Percentiles rank a stretch among this genome's conserved stretches.
Conservation (phyloP, 2,329 filamentous ascomycete species). For the Ophiocordyceps camponoti-saundersi region DNA sequence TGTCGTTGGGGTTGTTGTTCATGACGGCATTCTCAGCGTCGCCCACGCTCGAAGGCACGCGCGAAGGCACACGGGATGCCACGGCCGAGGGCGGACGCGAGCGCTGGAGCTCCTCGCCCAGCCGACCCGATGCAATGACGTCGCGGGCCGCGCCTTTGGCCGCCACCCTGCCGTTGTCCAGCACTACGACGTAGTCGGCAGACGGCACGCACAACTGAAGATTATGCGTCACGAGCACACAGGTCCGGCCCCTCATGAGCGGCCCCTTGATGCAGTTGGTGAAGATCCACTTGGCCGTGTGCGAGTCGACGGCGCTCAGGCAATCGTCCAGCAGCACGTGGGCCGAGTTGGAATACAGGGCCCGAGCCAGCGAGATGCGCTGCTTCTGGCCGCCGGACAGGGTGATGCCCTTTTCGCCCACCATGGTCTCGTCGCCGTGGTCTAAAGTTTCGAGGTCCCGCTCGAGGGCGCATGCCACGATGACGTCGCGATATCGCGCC, state of each 20-base stretch:
- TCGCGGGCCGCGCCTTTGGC: conserved; percentile 62
- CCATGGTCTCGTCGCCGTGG: conserved; percentile 78
- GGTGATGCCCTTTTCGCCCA: conserved; percentile 94
- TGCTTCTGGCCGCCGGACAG: conserved; percentile 96
- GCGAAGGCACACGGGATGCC: conserved; percentile 59
- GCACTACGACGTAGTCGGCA: conserved; percentile 63
- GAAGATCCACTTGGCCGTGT: conserved; percentile 97
- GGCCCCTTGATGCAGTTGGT: conserved; percentile 79
- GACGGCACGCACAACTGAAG: conserved; percentile 70
- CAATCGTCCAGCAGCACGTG: conserved; percentile 91
- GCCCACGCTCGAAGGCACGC: conserved; percentile 58
- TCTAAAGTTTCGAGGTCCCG: conserved; percentile 86
- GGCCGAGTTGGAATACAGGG: conserved; percentile 86
- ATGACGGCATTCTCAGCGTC: conserved; percentile 40
- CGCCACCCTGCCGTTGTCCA: conserved; percentile 72
- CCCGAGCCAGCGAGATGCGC: conserved; percentile 87
- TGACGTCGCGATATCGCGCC: conserved; percentile 69
- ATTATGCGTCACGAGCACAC: conserved; percentile 92
- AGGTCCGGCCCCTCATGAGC: conserved; percentile 76
- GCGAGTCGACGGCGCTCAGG: conserved; percentile 88
- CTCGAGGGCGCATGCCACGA: conserved; percentile 80
- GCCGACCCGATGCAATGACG: conserved; percentile 70
- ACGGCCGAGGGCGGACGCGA: conserved; percentile 53
- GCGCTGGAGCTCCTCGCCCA: conserved; percentile 70
- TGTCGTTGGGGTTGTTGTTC: conserved; percentile 27